phyloP scores from a whole-genome alignment of 2,329 filamentous ascomycete genomes.

The Pseudogymnoascus pannorum region DNA sequence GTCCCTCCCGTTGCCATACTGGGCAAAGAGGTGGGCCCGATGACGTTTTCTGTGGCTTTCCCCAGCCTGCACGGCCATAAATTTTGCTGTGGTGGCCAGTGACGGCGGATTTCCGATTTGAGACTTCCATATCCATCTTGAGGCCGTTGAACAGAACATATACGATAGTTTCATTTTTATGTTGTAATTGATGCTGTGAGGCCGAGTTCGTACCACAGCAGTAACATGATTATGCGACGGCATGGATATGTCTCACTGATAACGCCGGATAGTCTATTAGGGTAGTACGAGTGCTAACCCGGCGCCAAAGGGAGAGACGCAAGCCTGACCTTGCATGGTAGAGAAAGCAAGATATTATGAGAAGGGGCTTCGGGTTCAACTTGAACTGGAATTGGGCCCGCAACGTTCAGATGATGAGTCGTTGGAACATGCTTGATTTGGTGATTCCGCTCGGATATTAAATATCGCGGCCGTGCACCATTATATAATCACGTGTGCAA shows the following conservation, averaged over 20 bases:
- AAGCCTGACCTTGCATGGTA: not conserved
- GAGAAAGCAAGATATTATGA: not conserved
- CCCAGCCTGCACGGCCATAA: not conserved
- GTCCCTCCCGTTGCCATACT: not conserved
- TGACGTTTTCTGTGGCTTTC: not conserved
- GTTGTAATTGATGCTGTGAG: not conserved
- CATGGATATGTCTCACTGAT: not conserved
- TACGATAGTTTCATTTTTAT: not conserved
- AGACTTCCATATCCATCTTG: not conserved
- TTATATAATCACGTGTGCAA: not conserved
- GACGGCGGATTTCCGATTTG: not conserved
- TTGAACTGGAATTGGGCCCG: not conserved
- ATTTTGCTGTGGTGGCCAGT: not conserved
- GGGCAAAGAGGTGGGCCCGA: not conserved
- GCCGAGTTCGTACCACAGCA: not conserved
- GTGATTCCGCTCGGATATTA: too few relatives aligned
- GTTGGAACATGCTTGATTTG: not conserved
- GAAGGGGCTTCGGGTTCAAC: not conserved
- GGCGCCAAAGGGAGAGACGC: not conserved
- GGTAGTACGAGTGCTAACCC: not conserved
- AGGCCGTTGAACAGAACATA: not conserved
- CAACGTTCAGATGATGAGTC: not conserved
- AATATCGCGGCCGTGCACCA: not conserved
- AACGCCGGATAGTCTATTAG: not conserved
- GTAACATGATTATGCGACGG: not conserved